Base-by-base conservation (phyloP, 805 yeast genomes). In the Candida argentea region DNA sequence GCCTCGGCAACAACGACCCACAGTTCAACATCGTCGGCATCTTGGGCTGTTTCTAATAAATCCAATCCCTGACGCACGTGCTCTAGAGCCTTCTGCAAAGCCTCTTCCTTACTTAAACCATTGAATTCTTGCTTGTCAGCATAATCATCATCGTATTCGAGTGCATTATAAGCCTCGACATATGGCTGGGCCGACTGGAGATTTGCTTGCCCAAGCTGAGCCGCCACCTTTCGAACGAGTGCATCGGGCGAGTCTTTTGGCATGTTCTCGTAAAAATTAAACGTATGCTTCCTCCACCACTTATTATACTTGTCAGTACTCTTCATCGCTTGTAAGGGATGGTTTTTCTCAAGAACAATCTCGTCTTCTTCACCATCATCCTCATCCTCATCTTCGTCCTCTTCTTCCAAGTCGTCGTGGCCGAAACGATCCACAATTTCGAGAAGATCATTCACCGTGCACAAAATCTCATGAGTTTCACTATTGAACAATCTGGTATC, bases 1-100 rank as follows among this genome's bases (percentile, higher is more conserved):
- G 94, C 87, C 51, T 89, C 97, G 1, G 95, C 95, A 25, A 81
- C 66, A 44, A 73, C 70, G 8, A 77, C 94, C 83, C 89, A 80
- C 4, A 80, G 64, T 33, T 76, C 78, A 0, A 94, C 93, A 22
- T 79, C 84, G 25, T 76, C 82, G 12, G 72, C 75, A 28, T 73
- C 73, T 48, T 76, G 71, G 1, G 86, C 78, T 30, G 60, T 54
- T 30, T 61, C 52, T 30, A 86, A 58, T 43, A 70, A 70, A 21
- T 61, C 55, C 15, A 81, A 57, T 0, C 93, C 93, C 12, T 51
- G 54, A 6, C 49, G 40, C 7, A 75, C 67, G 20, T 65, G 50
- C 2, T 57, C 52, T 21, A 67, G 55, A 1, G 83, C 73, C 23
- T 61, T 59, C 14, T 46, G 40, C 33, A 67, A 75, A 1, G 81